Conservation (phyloP, 768 basidiomycete genomes). For the Nidularia sp. region DNA sequence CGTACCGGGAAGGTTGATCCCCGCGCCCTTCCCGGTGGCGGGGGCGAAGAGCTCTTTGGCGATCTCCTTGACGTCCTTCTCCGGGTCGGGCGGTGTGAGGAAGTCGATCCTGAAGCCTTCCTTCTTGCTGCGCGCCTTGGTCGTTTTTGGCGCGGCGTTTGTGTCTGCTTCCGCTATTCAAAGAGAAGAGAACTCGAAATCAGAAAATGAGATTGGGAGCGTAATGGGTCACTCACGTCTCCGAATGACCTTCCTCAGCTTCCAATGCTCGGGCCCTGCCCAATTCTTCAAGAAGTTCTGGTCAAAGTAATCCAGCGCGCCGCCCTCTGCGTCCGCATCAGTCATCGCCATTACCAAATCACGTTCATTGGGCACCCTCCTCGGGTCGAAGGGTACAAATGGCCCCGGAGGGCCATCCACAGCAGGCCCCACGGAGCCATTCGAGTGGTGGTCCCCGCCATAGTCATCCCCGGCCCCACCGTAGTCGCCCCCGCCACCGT, state of each 20-base stretch:
- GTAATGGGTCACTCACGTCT: conserved; percentile 48
- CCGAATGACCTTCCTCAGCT: conserved; percentile 76
- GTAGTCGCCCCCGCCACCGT: conserved; percentile 12
- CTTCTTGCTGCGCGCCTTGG: conserved; percentile 65
- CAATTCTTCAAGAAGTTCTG: conserved; percentile 85
- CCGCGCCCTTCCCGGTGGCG: conserved; percentile 56
- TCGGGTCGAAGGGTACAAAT: conserved; percentile 82
- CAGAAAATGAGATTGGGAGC: conserved; percentile 1
- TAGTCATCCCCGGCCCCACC: conserved; percentile 9
- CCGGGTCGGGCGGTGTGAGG: conserved; percentile 46
- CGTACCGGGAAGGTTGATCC: conserved; percentile 64
- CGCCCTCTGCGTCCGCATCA: conserved; percentile 49
- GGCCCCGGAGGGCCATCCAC: conserved; percentile 37
- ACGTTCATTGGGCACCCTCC: conserved; percentile 67
- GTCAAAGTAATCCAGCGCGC: conserved; percentile 87
- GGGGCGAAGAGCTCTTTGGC: conserved; percentile 75
- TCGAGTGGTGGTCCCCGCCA: conserved; percentile 33
- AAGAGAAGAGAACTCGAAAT: conserved; percentile 1
- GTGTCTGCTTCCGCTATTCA: conserved; percentile 23
- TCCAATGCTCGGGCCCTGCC: conserved; percentile 99
- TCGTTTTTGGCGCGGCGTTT: conserved; percentile 43
- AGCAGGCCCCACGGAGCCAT: conserved; percentile 40
- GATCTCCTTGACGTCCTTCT: conserved; percentile 56
- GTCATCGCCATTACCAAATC: conserved; percentile 88
- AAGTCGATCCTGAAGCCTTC: conserved; percentile 85